Evolutionary conservation across 345 rosid genomes (phyloP).

Genomic region (Heritiera littoralis): DNA sequence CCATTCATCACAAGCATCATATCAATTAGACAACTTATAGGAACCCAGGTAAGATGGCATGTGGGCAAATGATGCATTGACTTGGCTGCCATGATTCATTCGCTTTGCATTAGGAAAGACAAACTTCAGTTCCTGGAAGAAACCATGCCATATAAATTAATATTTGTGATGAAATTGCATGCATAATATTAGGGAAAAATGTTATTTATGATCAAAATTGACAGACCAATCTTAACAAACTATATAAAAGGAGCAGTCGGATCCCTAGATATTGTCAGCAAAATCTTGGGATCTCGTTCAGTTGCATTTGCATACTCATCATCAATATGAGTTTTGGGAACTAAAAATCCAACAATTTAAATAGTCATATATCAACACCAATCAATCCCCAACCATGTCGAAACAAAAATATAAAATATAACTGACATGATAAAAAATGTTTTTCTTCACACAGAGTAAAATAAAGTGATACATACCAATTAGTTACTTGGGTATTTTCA

Average conservation of each 20-base stretch:
- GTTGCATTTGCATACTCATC: constrained; percentile 86
- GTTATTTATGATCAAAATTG: neutral
- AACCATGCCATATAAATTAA: constrained; percentile 15
- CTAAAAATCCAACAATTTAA: constrained; percentile 33
- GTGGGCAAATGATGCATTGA: constrained; percentile 26
- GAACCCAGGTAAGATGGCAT: neutral
- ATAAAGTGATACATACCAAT: too few relatives aligned
- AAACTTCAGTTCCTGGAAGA: constrained; percentile 69
- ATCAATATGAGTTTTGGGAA: constrained; percentile 74
- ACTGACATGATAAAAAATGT: neutral
- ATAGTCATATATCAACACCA: neutral
- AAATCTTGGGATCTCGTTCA: constrained; percentile 70
- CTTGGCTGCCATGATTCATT: constrained; percentile 89
- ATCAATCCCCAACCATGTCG: neutral
- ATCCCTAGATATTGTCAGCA: constrained; percentile 83
- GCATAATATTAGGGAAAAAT: neutral
- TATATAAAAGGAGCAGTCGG: constrained; percentile 83
- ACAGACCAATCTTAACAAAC: constrained; percentile 63
- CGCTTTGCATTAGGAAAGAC: constrained; percentile 78
- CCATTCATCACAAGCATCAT: neutral
- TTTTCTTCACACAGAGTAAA: neutral
- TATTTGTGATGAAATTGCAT: constrained; percentile 1
- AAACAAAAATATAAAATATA: neutral
- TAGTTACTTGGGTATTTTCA: too few relatives aligned
- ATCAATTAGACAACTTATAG: neutral